Base-by-base conservation (phyloP, 2,329 filamentous ascomycete species). In the Xylaria polymorpha region DNA sequence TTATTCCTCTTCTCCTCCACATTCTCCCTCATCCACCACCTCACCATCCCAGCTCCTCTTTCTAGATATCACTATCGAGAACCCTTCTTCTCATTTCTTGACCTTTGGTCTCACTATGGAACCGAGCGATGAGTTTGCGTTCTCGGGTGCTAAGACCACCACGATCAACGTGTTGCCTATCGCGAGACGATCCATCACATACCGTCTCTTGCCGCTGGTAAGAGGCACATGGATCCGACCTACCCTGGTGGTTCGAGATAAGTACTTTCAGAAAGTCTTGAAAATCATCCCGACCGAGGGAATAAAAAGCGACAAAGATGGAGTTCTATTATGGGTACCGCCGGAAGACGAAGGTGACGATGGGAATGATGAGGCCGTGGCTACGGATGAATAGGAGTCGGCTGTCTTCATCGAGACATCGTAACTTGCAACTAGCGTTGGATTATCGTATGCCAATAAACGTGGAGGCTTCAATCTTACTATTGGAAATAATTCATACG, bases 21-120 rank as follows among this genome's bases (percentile, higher is more conserved):
- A 72, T 20, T 67, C 72, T 7, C 25, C 60, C 4, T 66, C 73
- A 15, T 55, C 73, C n/a, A 44, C 62, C 84, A 84, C 64, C 83
- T 44, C 67, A 2, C 58, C 71, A 9, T 71, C 73, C 5, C 76
- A 74, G 12, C 76, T 87, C 9, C 72, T 87, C 53, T 81, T 83
- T 65, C 78, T 90, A 15, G 81, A 85, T 50, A 78, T 88, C 77
- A 93, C 90, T 3, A 89, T 99, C 66, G 96, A 99, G 81, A 99
- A 99, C 78, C 92, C 94, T 0, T 98, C 95, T 0, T 92, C 90
- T 79, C 96, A 99, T 79, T 97, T 97, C 81, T 87, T 99, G 59
- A 97, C 94, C 0, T 99, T 99, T 81, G 94, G 93, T 37, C 81
- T 98, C 58, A 90, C 86, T 32, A 97, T 99, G 94, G 95, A 99